These are phyloP conservation scores for Ophiocordyceps robertsii DNA, from an alignment of 2,329 filamentous ascomycete genomes.

Conservation along the genomic window DNA sequence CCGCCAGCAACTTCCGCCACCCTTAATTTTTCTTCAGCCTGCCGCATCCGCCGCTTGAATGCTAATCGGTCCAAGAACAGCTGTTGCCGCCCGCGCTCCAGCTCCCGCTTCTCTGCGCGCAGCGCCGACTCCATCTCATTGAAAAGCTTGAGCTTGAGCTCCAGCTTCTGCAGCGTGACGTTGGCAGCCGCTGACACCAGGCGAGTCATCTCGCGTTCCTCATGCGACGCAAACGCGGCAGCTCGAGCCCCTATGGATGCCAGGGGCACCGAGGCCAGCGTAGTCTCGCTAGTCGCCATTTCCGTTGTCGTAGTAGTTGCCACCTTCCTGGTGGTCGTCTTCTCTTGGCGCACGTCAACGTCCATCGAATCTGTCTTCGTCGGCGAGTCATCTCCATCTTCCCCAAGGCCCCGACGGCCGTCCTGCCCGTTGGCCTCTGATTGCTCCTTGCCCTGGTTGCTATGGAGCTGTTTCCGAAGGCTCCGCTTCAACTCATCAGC, in stretches of 20 bases:
- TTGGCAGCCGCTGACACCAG: conserved; percentile 88
- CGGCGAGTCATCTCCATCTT: background rate
- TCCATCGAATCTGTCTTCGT: conserved; percentile 48
- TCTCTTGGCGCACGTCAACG: conserved; percentile 41
- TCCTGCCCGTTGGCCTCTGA: conserved; percentile 43
- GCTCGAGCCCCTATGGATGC: conserved; percentile 77
- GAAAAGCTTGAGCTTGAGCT: conserved; percentile 92
- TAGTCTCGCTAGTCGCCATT: conserved; percentile 30
- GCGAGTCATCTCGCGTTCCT: conserved; percentile 92
- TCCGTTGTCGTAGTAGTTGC: conserved; percentile 37
- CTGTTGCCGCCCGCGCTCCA: conserved; percentile 84
- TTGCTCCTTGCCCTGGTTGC: conserved; percentile 21
- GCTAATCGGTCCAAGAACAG: conserved; percentile 84
- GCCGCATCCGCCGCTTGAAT: conserved; percentile 76
- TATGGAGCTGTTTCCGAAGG: conserved; percentile 65
- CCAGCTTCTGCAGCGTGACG: conserved; percentile 85
- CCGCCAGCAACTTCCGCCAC: conserved; percentile 34
- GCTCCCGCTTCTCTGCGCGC: conserved; percentile 80
- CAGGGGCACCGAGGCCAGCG: conserved; percentile 65
- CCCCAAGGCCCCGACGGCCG: conserved; percentile 25
- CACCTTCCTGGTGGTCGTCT: conserved; percentile 30
- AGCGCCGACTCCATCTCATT: conserved; percentile 89
- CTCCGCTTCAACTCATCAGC: conserved; percentile 75
- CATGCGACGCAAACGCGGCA: conserved; percentile 80
- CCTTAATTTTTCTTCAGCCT: conserved; percentile 66